Percentiles rank a stretch among this genome's conserved stretches.
Evolutionary conservation across 1,284 basidiomycete species (phyloP).

Genomic region (Ceraceosorus guamensis): DNA sequence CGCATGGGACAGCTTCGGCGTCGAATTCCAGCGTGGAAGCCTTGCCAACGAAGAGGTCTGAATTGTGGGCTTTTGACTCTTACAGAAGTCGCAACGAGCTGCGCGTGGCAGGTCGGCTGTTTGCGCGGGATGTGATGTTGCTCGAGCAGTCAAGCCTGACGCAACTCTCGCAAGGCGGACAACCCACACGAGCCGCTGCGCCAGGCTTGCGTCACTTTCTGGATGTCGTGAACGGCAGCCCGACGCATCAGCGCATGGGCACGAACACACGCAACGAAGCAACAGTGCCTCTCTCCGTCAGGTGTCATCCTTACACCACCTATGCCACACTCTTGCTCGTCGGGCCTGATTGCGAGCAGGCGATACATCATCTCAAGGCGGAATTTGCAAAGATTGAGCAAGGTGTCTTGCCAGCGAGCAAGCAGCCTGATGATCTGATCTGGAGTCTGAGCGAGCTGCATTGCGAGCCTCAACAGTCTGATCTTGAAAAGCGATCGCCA

Average conservation of each 20-base stretch:
- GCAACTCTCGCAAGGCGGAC: background rate
- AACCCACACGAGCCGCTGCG: no score
- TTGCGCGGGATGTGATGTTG: slow-evolving; percentile 69
- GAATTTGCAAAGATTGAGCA: slow-evolving; percentile 60
- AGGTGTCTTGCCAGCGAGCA: slow-evolving; percentile 52
- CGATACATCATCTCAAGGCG: slow-evolving; percentile 53
- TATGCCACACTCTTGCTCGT: slow-evolving; percentile 73
- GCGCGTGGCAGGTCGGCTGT: slow-evolving; percentile 58
- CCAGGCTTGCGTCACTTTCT: no score
- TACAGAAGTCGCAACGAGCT: slow-evolving; percentile 84
- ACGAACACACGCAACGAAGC: slow-evolving; percentile 8
- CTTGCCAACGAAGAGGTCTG: slow-evolving; percentile 50
- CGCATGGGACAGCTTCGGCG: background rate
- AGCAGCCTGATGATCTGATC: slow-evolving; percentile 56
- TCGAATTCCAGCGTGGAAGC: background rate
- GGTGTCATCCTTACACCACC: slow-evolving; percentile 68
- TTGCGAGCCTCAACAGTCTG: no score
- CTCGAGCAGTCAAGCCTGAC: slow-evolving; percentile 55
- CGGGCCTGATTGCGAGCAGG: slow-evolving; percentile 57
- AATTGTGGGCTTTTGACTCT: slow-evolving; percentile 78
- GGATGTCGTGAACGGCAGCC: no score
- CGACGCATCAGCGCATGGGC: background rate
- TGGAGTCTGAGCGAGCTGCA: slow-evolving; percentile 59
- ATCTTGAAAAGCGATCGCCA: no score
- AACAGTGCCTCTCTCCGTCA: background rate